A percentile compares a stretch with the other conserved stretches of the same genome.
phyloP scores from a whole-genome alignment of 352 stramenopile species.

The Blastocystis sp. region DNA sequence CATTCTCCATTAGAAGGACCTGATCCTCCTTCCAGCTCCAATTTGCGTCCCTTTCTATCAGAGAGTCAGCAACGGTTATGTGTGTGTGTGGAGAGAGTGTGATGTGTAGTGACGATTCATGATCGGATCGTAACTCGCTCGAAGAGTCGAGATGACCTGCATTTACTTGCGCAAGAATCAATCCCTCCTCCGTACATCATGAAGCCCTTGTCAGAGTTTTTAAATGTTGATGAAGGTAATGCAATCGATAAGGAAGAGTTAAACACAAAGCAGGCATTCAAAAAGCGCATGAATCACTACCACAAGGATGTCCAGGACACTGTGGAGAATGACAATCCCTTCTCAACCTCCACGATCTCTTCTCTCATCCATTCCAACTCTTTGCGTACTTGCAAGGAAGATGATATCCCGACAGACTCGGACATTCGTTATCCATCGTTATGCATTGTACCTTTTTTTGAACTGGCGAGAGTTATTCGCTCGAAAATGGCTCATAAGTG shows the following conservation, averaged over 20 bases:
- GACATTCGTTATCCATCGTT: slow-evolving; percentile 35
- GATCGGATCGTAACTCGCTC: background rate
- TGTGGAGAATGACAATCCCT: slow-evolving; percentile 17
- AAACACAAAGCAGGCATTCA: background rate
- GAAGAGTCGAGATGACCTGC: background rate
- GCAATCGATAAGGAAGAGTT: background rate
- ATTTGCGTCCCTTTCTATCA: background rate
- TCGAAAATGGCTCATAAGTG: background rate
- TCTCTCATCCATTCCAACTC: background rate
- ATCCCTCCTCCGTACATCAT: slow-evolving; percentile 27
- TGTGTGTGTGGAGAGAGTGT: background rate
- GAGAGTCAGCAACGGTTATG: background rate
- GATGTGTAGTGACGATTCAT: background rate
- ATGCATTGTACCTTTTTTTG: slow-evolving; percentile 39
- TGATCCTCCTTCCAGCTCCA: background rate
- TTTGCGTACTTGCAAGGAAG: background rate
- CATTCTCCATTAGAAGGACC: background rate
- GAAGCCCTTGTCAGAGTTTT: background rate
- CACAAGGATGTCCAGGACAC: background rate
- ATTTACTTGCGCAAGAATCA: background rate
- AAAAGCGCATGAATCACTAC: background rate
- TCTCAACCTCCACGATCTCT: background rate
- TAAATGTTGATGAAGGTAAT: slow-evolving; percentile 20
- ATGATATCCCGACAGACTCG: background rate
- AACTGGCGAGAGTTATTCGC: background rate